Conservation (phyloP, 2,329 filamentous ascomycete genomes). For the Arthrinium puccinioides region DNA sequence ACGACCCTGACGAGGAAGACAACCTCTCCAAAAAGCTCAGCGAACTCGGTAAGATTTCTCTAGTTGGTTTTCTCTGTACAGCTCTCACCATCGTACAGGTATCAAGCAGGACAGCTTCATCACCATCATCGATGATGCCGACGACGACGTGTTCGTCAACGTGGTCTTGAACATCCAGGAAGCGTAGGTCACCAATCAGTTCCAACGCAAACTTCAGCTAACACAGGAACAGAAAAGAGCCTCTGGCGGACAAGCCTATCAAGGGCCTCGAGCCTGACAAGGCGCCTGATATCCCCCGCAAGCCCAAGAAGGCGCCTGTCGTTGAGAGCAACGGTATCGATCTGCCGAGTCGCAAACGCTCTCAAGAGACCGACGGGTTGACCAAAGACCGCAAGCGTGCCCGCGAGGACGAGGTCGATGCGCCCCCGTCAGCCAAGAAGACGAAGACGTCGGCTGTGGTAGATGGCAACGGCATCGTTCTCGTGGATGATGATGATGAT, state of each 20-base stretch:
- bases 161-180: slow-evolving; percentile 65
- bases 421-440: slow-evolving; percentile 37
- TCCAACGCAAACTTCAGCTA: slow-evolving; percentile 11
- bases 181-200: slow-evolving; percentile 36
- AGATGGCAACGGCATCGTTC: slow-evolving; percentile 31
- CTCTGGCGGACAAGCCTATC: slow-evolving; percentile 45
- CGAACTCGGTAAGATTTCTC: slow-evolving; percentile 54
- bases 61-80: not conserved
- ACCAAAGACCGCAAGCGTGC: slow-evolving; percentile 38
- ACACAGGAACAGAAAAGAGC: slow-evolving; percentile 29
- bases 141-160: slow-evolving; percentile 68
- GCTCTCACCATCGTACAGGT: slow-evolving; percentile 30
- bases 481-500: slow-evolving; percentile 27
- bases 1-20: slow-evolving; percentile 82
- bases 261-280: slow-evolving; percentile 34
- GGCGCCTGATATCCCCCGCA: slow-evolving; percentile 43
- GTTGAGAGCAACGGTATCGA: slow-evolving; percentile 30
- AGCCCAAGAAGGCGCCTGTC: slow-evolving; percentile 36
- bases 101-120: slow-evolving; percentile 69
- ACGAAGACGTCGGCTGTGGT: slow-evolving; percentile 30
- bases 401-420: slow-evolving; percentile 33
- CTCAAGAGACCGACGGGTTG: slow-evolving; percentile 27
- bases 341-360: slow-evolving; percentile 32
- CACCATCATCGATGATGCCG: slow-evolving; percentile 78
- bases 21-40: slow-evolving; percentile 73